A percentile compares a stretch with the other conserved stretches of the same genome.
Conservation (phyloP, 2,329 filamentous ascomycete species). For the Fusarium keratoplasticum region DNA sequence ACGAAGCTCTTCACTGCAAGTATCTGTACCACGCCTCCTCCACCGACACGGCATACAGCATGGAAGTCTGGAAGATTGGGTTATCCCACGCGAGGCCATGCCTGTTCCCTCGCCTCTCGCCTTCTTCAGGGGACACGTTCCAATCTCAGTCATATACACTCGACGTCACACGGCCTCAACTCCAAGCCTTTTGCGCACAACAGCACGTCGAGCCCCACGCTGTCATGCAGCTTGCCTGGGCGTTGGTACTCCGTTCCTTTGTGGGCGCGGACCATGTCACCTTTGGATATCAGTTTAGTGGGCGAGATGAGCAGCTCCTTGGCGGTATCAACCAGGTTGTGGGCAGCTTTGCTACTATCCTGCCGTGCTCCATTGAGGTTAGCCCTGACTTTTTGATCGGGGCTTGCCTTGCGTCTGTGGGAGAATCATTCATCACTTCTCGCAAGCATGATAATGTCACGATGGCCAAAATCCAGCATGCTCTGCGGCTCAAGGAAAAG, state of each 20-base stretch:
- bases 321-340: slow-evolving; percentile 56
- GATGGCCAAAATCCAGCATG: slow-evolving; percentile 60
- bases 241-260: slow-evolving; percentile 66
- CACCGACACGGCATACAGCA: slow-evolving; percentile 48
- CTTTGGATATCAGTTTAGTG: slow-evolving; percentile 64
- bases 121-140: slow-evolving; percentile 40
- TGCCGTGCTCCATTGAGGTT: slow-evolving; percentile 52
- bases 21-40: slow-evolving; percentile 44
- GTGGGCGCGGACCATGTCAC: slow-evolving; percentile 63
- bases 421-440: slow-evolving; percentile 42
- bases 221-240: slow-evolving; percentile 70
- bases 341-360: slow-evolving; percentile 58
- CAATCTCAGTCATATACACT: slow-evolving; percentile 54
- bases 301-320: slow-evolving; percentile 57
- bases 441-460: slow-evolving; percentile 57
- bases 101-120: slow-evolving; percentile 57
- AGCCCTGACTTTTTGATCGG: slow-evolving; percentile 47
- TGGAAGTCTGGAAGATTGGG: slow-evolving; percentile 60
- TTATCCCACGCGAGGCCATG: slow-evolving; percentile 56
- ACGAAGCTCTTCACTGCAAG: slow-evolving; percentile 38
- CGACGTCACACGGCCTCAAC: slow-evolving; percentile 52
- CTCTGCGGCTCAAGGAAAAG: slow-evolving; percentile 55
- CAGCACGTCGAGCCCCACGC: slow-evolving; percentile 58
- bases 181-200: slow-evolving; percentile 58
- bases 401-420: slow-evolving; percentile 47